Conservation (phyloP, 2,329 filamentous ascomycete genomes). For the Xenosphaeropsis pyriputrescens region DNA sequence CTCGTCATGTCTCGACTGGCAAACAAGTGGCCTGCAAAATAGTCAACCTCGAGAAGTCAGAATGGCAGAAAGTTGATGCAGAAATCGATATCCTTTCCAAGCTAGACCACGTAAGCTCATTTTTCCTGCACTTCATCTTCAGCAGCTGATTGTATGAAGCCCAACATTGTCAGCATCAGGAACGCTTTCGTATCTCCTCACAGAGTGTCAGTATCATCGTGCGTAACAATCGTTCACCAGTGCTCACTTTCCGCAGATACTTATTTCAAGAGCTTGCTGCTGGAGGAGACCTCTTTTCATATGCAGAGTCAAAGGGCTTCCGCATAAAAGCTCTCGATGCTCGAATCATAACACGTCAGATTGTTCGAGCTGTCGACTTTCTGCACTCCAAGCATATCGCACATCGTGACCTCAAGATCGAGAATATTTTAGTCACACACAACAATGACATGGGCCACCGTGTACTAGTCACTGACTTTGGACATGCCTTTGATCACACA, state of each 20-base stretch:
- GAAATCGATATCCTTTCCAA: conserved; percentile 38
- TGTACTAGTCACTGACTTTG: conserved; percentile 18
- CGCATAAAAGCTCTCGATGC: conserved; percentile 11
- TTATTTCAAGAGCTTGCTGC: conserved; percentile 41
- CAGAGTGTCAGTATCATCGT: conserved; percentile 24
- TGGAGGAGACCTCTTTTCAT: conserved; percentile 22
- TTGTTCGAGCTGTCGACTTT: conserved; percentile 15
- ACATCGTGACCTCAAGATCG: conserved; percentile 18
- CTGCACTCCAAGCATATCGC: conserved; percentile 14
- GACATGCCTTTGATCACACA: conserved; percentile 12
- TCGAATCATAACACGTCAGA: conserved; percentile 15
- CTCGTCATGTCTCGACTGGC: conserved; percentile 31
- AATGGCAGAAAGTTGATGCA: conserved; percentile 24
- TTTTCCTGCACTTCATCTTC: not conserved
- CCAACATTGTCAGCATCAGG: conserved; percentile 36
- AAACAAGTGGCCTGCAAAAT: conserved; percentile 58
- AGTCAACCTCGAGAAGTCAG: conserved; percentile 26
- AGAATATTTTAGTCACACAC: conserved; percentile 17
- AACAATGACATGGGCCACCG: conserved; percentile 13
- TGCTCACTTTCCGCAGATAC: conserved; percentile 22
- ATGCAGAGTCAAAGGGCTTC: conserved; percentile 10
- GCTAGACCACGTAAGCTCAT: conserved; percentile 32
- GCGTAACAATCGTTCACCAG: not conserved
- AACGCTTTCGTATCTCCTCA: conserved; percentile 33
- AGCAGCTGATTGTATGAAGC: conserved; percentile 19